These are phyloP conservation scores for Elsinoe australis DNA, from an alignment of 2,329 filamentous ascomycete species.

Conservation along the genomic window DNA sequence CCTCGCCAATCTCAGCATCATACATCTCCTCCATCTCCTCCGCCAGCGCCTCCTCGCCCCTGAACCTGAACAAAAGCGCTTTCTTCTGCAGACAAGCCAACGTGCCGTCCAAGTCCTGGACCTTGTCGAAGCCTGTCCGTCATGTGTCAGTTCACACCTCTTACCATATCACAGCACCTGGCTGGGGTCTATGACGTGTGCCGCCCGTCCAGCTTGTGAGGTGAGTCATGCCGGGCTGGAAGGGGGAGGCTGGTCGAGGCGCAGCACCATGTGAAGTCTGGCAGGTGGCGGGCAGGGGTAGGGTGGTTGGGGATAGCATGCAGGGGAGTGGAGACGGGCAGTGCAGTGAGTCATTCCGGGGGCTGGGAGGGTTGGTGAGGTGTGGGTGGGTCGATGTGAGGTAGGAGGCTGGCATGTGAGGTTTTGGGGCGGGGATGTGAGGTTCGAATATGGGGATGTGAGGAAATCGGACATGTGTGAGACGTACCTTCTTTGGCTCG, in stretches of 20 bases:
- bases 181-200: too few relatives aligned
- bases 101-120: slow-evolving; percentile 62
- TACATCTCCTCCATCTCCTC: slow-evolving; percentile 21
- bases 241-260: too few relatives aligned
- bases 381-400: background rate
- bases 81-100: slow-evolving; percentile 78
- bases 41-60: slow-evolving; percentile 18
- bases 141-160: too few relatives aligned
- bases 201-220: background rate
- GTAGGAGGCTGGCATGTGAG: background rate
- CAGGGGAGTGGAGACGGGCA: background rate
- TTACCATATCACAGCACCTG: too few relatives aligned
- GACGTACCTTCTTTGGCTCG: slow-evolving; percentile 30
- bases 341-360: background rate
- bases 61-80: slow-evolving; percentile 36
- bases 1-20: slow-evolving; percentile 16
- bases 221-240: background rate
- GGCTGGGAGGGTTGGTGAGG: background rate
- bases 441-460: background rate
- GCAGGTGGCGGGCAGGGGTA: slow-evolving; percentile 9
- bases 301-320: background rate
- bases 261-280: too few relatives aligned
- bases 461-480: background rate
- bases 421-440: background rate
- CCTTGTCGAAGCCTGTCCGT: slow-evolving; percentile 50